Conservation (phyloP, 1,284 basidiomycete species). For the Ceratobasidium sp. region DNA sequence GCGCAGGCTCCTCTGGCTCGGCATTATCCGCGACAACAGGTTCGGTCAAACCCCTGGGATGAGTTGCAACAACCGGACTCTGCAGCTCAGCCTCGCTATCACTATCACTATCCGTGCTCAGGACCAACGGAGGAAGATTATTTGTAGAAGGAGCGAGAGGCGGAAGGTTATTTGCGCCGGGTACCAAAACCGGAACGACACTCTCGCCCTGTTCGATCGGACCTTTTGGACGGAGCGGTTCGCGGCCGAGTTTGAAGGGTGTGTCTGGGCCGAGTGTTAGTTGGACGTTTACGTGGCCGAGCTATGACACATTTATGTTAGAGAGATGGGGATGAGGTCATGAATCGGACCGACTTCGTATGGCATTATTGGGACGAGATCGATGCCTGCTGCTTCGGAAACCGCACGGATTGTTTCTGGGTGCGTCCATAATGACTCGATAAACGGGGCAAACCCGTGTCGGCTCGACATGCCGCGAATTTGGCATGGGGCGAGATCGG, state of each 20-base stretch:
- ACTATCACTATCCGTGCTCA: conserved; percentile 21
- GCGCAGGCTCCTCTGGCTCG: conserved; percentile 8
- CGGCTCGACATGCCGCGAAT: conserved; percentile 21
- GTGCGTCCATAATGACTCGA: conserved; percentile 50
- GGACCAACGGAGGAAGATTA: not conserved
- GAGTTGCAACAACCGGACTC: not conserved
- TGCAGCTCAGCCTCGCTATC: not conserved
- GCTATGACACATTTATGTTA: not conserved
- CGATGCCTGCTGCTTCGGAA: conserved; percentile 54
- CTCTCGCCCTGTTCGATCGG: conserved; percentile 3
- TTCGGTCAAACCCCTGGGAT: not conserved
- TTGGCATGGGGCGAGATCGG: conserved; percentile 20
- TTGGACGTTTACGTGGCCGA: conserved; percentile 50
- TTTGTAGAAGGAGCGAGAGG: not conserved
- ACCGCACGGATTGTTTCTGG: conserved; percentile 51
- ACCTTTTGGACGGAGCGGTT: not conserved
- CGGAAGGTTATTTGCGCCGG: conserved; percentile 25
- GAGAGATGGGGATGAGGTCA: not conserved
- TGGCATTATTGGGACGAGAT: conserved; percentile 51
- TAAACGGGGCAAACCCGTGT: conserved; percentile 4
- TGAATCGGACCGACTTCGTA: conserved; percentile 26
- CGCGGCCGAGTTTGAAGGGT: conserved; percentile 21
- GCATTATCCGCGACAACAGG: not conserved
- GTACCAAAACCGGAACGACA: conserved; percentile 2
- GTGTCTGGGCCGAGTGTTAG: conserved; percentile 43